phyloP scores from a whole-genome alignment of 2,329 filamentous ascomycete genomes.

The Fusarium mangiferae region DNA sequence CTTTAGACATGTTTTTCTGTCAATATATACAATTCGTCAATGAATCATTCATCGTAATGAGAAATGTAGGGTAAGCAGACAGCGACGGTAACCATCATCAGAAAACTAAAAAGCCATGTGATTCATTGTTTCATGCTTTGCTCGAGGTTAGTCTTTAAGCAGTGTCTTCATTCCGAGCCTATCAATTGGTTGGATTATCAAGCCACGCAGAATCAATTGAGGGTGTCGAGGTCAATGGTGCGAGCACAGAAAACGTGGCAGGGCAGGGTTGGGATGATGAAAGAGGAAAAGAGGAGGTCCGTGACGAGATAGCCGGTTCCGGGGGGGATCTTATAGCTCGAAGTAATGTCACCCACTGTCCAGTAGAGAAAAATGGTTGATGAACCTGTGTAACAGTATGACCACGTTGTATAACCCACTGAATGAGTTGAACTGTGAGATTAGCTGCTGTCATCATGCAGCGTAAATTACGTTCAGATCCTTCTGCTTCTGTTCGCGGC shows the following conservation, averaged over 20 bases:
- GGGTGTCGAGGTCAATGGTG: background rate
- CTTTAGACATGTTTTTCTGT: background rate
- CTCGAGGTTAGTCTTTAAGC: background rate
- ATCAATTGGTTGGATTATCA: background rate
- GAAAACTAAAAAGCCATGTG: background rate
- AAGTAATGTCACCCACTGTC: background rate
- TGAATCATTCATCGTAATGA: background rate
- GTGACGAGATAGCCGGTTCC: slow-evolving; percentile 32
- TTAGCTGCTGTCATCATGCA: slow-evolving; percentile 1
- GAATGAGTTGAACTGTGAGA: background rate
- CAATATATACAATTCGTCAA: too few relatives aligned
- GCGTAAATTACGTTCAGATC: slow-evolving; percentile 12
- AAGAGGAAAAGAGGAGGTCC: slow-evolving; percentile 30
- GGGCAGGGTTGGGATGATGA: slow-evolving; percentile 32
- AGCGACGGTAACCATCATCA: background rate
- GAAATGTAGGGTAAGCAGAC: background rate
- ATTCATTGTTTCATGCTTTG: background rate
- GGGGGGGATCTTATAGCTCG: slow-evolving; percentile 16
- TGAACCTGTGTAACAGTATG: slow-evolving; percentile 6
- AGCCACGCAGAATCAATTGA: slow-evolving; percentile 5
- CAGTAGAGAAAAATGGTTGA: background rate
- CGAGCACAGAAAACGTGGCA: slow-evolving; percentile 43
- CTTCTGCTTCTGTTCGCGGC: background rate
- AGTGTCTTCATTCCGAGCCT: background rate
- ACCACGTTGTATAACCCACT: background rate